A percentile compares a stretch with the other conserved stretches of the same genome.
phyloP scores from a whole-genome alignment of 73 alveolate genomes.

The Paramecium caudatum region DNA sequence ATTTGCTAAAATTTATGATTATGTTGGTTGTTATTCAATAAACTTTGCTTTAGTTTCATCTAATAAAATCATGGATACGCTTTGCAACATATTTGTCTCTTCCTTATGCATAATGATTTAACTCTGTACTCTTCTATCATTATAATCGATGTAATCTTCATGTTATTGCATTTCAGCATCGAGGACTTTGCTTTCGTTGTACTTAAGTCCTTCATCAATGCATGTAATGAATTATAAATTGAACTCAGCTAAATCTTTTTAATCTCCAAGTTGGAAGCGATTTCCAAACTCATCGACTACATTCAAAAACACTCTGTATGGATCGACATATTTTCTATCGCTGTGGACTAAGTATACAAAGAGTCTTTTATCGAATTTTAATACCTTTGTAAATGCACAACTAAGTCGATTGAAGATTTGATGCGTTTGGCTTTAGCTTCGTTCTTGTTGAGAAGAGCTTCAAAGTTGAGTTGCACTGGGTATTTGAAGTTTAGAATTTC shows the following conservation, averaged over 20 bases:
- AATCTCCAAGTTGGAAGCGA: slow-evolving; percentile 84
- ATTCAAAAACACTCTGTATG: slow-evolving; percentile 79
- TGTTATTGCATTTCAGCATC: slow-evolving; percentile 30
- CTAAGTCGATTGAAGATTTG: slow-evolving; percentile 78
- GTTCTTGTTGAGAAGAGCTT: slow-evolving; percentile 9
- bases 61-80: slow-evolving; percentile 1
- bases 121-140: too few species aligned
- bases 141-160: background rate
- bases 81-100: too few species aligned
- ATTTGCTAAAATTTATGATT: slow-evolving; percentile 1
- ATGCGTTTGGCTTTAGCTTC: slow-evolving; percentile 71
- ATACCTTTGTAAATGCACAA: slow-evolving; percentile 73
- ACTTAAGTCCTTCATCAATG: slow-evolving; percentile 84
- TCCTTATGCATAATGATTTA: too few species aligned
- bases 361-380: slow-evolving; percentile 11
- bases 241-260: slow-evolving; percentile 93
- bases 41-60: slow-evolving; percentile 5
- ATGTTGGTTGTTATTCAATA: slow-evolving; percentile 8
- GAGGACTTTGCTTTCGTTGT: slow-evolving; percentile 56
- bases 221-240: slow-evolving; percentile 85
- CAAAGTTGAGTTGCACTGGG: slow-evolving; percentile 68
- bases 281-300: slow-evolving; percentile 87
- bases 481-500: slow-evolving; percentile 78
- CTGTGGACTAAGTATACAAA: slow-evolving; percentile 81
- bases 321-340: slow-evolving; percentile 84